These are phyloP conservation scores for Mycena metata DNA, from an alignment of 768 basidiomycete genomes.

Conservation along the genomic window DNA sequence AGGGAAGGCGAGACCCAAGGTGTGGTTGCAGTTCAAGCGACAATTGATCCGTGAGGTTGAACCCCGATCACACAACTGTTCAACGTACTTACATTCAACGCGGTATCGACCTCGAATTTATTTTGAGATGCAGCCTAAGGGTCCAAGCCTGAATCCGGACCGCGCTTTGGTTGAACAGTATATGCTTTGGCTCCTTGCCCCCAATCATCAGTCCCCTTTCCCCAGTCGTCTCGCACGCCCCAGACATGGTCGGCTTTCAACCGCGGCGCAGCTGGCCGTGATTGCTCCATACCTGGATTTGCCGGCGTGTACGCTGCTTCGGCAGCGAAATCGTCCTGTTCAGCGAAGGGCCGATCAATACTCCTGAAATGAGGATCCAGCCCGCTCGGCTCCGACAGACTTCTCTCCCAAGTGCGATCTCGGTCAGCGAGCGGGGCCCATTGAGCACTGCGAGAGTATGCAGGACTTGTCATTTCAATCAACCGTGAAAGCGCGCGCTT, in stretches of 20 bases:
- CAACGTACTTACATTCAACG: too few relatives aligned
- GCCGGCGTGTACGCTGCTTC: slow-evolving; percentile 41
- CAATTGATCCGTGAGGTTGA: background rate
- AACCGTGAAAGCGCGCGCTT: slow-evolving; percentile 72
- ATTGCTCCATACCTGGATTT: background rate
- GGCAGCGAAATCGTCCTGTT: slow-evolving; percentile 39
- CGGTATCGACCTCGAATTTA: too few relatives aligned
- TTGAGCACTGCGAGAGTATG: slow-evolving; percentile 47
- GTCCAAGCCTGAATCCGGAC: background rate
- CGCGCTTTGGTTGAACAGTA: background rate
- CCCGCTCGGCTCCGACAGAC: background rate
- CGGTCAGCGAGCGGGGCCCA: slow-evolving; percentile 54
- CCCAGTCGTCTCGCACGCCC: slow-evolving; percentile 58
- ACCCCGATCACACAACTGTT: too few relatives aligned
- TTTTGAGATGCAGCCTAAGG: background rate
- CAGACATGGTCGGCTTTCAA: slow-evolving; percentile 53
- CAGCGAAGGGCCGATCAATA: background rate
- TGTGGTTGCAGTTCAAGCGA: slow-evolving; percentile 1
- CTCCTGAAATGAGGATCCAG: background rate
- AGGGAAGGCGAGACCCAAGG: too few relatives aligned
- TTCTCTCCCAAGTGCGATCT: slow-evolving; percentile 51
- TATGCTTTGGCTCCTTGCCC: slow-evolving; percentile 41
- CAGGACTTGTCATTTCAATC: slow-evolving; percentile 66
- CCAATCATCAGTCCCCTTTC: slow-evolving; percentile 40
- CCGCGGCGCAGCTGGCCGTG: slow-evolving; percentile 49